Base-by-base conservation (phyloP, 768 basidiomycete genomes). In the Chalciporus pseudorubinellus region DNA sequence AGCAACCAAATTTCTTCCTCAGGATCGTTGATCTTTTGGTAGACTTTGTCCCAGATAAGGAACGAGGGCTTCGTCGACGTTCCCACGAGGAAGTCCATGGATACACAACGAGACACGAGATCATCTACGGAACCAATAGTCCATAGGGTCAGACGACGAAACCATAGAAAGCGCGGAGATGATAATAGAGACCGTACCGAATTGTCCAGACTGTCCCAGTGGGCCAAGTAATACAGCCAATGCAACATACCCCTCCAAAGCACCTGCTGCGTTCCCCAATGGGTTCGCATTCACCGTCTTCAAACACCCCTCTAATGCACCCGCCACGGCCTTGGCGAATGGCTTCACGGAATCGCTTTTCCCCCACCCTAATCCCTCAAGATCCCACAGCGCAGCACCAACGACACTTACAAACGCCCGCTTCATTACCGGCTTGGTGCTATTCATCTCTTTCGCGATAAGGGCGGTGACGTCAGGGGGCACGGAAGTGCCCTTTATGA, bases 211-310 rank as follows among this genome's bases (percentile, higher is more conserved):
- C 38, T 67, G 70, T 19, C 76, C 60, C 38, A 87, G 61, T 0
- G 85, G 83, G 1, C 87, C 85, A 6, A 92, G 74, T 9, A 92
- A 69, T 3, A 84, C 69, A 1, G 90, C 80, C 20, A 84, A 64
- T 1, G 89, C 83, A 12, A 94, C 78, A 63, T 93, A 95, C 0
- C 89, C 93, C 61, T 97, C 95, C 38, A 89, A 63, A n/a, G 87
- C 85, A 0, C 87, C 87, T 0, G 77, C 79, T 39, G 77, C 66
- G 0, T 79, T 71, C 46, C 77, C 82, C 40, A 87, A 61, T 0
- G 86, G 80, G 62, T 84, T 87, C 14, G 73, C 68, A 7, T 81
- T 70, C 16, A 87, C 80, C 9, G 74, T 76, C 70, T 89, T 92
- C 46, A 95, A 62, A 54, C 77, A 82, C 0, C 70, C 71, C 57